Conservation (phyloP, 1,284 basidiomycete species). For the Coniferiporia weirii region DNA sequence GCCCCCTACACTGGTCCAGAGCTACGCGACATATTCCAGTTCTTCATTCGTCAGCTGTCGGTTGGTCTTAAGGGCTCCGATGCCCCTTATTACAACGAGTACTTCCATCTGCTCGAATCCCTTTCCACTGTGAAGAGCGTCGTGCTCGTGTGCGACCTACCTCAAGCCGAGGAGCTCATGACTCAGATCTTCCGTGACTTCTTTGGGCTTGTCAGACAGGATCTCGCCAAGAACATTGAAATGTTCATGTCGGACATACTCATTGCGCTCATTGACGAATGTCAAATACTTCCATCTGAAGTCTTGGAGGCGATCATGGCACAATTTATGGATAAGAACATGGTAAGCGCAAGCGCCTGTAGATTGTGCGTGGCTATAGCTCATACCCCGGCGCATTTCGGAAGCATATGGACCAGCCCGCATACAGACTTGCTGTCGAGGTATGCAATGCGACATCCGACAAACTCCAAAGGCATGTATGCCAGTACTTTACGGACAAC, state of each 20-base stretch:
- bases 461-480: slow-evolving; percentile 86
- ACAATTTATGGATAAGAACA: slow-evolving; percentile 75
- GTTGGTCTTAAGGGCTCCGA: slow-evolving; percentile 69
- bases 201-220: slow-evolving; percentile 74
- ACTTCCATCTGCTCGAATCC: slow-evolving; percentile 88
- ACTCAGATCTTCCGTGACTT: slow-evolving; percentile 79
- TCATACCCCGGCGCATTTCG: slow-evolving; percentile 12
- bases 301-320: slow-evolving; percentile 80
- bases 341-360: slow-evolving; percentile 1
- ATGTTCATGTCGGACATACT: slow-evolving; percentile 87
- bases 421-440: slow-evolving; percentile 81
- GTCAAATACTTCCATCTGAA: slow-evolving; percentile 64
- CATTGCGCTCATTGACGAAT: slow-evolving; percentile 86
- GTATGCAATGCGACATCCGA: slow-evolving; percentile 83
- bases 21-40: slow-evolving; percentile 91
- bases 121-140: slow-evolving; percentile 93
- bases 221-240: slow-evolving; percentile 86
- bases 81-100: slow-evolving; percentile 79
- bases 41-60: slow-evolving; percentile 84
- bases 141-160: slow-evolving; percentile 89
- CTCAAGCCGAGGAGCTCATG: slow-evolving; percentile 83
- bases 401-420: slow-evolving; percentile 70
- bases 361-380: neutral
- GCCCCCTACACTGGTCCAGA: slow-evolving; percentile 90
- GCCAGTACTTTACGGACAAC: slow-evolving; percentile 87